Evolutionary conservation across 129 eudicot genomes (phyloP).

Genomic region (Lactuca sativa): DNA sequence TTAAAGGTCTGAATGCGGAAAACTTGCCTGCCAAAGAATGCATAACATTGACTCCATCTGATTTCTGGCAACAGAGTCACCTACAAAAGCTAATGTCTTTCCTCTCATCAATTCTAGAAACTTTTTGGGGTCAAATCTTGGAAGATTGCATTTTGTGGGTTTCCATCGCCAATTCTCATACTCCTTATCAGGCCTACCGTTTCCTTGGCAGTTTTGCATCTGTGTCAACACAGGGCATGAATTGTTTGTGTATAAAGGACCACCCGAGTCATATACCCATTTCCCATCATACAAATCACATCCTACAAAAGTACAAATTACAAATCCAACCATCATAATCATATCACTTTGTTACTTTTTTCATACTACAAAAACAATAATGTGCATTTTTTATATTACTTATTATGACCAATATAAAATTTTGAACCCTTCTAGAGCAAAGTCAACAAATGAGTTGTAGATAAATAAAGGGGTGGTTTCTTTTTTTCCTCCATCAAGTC

Average conservation of each 20-base stretch:
- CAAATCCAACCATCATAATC: constrained; percentile 23
- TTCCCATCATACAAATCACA: constrained; percentile 86
- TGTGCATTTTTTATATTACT: no score
- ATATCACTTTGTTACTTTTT: neutral
- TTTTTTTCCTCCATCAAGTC: no score
- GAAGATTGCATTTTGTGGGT: constrained; percentile 76
- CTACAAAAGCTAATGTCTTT: constrained; percentile 84
- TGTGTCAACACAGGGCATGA: constrained; percentile 85
- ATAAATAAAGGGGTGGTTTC: no score
- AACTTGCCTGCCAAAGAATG: constrained; percentile 91
- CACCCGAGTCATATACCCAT: constrained; percentile 71
- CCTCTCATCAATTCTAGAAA: constrained; percentile 91
- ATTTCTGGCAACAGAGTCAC: constrained; percentile 97
- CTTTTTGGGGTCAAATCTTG: constrained; percentile 74
- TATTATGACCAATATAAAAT: no score
- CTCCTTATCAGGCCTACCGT: constrained; percentile 95
- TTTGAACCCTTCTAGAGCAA: no score
- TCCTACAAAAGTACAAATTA: constrained; percentile 23
- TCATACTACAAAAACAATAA: no score
- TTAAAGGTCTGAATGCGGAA: no score
- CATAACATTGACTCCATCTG: constrained; percentile 97
- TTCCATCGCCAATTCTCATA: constrained; percentile 97
- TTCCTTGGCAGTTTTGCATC: constrained; percentile 94
- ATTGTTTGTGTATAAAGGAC: constrained; percentile 81
- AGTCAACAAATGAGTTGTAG: no score